Evolutionary conservation across 352 stramenopile species (phyloP), one percentile per base, ranked within the genome.

Genomic region (Thalassiosira gravida): DNA sequence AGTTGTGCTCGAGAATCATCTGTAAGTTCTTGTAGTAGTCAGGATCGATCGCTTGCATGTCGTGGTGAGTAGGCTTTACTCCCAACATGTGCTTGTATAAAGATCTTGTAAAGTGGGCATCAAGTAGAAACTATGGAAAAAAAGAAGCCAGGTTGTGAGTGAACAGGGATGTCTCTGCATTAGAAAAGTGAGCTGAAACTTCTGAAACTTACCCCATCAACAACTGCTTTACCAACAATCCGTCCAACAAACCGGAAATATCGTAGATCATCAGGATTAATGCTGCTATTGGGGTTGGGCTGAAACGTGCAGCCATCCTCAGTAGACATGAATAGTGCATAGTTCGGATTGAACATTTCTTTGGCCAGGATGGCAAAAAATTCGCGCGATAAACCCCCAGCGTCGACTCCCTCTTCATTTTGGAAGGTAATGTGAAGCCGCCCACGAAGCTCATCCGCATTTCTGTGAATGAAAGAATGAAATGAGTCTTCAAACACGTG

Each of bases 281-380:
- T 97, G 73, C 96, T 98, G 58, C 96, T 99, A 35, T 98, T 92
- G 56, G 97, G 96, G 84, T 99, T 99, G 3, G 97, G 97, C 83
- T 99, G 97, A 87, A 99, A 99, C 7, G 97, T 99, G 53, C 96
- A 97, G 9, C 97, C 98, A 89, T 99, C 98, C 22, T 97, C 96
- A 2, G 97, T 97, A 18, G 96, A 98, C 46, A 96, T 99, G 89
- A 99, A 99, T 0, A 99, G 86, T 63, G 97, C 97, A 87, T 99
- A 99, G 83, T 99, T 98, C 53, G 97, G 96, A 86, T 99, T 99
- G 90, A 99, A 99, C 77, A 99, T 99, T 85, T 99, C 97, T 74
- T 98, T 97, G 1, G 97, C 96, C 29, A 99, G 85, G 84, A 99
- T 98, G 74, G 96, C 96, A 86, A 99, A 95, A 90, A 98, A 99